These are phyloP conservation scores for Urtica urens DNA, from an alignment of 306 rosid species.

Conservation along the genomic window DNA sequence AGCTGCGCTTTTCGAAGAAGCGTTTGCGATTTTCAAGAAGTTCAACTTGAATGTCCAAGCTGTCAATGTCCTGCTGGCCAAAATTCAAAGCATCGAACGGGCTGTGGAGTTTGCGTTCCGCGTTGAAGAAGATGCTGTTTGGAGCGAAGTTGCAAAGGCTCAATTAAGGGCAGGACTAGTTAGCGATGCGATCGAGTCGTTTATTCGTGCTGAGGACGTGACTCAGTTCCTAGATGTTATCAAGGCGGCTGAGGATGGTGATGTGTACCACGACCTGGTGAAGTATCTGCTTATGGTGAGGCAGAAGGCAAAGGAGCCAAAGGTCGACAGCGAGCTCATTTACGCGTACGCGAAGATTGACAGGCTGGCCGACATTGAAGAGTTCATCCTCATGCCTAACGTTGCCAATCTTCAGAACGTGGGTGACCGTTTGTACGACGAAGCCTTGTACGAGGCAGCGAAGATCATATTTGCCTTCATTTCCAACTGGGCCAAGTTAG, in stretches of 20 bases:
- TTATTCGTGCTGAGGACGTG: conserved; percentile 90
- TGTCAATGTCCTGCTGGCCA: conserved; percentile 83
- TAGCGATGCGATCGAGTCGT: conserved; percentile 98
- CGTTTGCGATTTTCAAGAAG: conserved; percentile 92
- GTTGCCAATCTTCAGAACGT: conserved; percentile 96
- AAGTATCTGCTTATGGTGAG: conserved; percentile 95
- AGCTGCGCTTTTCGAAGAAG: conserved; percentile 87
- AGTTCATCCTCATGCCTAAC: conserved; percentile 95
- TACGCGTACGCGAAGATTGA: conserved; percentile 98
- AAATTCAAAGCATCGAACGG: conserved; percentile 77
- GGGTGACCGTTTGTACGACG: conserved; percentile 90
- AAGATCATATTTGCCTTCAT: conserved; percentile 86
- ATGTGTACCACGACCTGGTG: conserved; percentile 90
- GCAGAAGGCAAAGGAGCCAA: conserved; percentile 87
- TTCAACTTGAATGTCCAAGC: conserved; percentile 98
- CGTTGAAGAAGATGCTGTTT: conserved; percentile 97
- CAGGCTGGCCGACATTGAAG: conserved; percentile 90
- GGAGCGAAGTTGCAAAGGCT: conserved; percentile 99
- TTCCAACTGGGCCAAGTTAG: conserved; percentile 99
- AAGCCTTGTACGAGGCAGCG: conserved; percentile 93
- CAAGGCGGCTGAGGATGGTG: conserved; percentile 62
- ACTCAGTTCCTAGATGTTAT: conserved; percentile 93
- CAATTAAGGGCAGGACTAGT: conserved; percentile 93
- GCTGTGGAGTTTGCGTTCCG: conserved; percentile 99
- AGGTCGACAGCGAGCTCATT: conserved; percentile 97